phyloP scores from a whole-genome alignment of 2,329 filamentous ascomycete species.

The Fusarium burgessii region DNA sequence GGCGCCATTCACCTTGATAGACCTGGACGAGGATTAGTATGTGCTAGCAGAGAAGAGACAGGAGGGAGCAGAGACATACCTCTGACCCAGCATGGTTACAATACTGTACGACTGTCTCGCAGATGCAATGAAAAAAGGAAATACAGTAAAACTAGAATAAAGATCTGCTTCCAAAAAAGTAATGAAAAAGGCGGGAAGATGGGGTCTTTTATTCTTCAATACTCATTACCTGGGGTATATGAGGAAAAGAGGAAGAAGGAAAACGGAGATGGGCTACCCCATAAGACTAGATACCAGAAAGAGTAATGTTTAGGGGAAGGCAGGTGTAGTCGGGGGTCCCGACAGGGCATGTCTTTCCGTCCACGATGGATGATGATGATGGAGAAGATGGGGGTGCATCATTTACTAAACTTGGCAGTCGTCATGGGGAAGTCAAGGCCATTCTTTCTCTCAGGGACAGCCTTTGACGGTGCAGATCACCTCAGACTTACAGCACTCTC shows the following conservation, averaged over 20 bases:
- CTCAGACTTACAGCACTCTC: not conserved
- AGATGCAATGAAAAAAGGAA: conserved; percentile 10
- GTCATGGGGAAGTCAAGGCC: conserved; percentile 41
- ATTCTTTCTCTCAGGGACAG: not conserved
- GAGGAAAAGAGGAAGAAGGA: conserved; percentile 6
- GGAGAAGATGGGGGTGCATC: conserved; percentile 16
- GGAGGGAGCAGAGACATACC: conserved; percentile 22
- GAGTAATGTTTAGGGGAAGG: not conserved
- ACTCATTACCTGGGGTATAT: conserved; percentile 9
- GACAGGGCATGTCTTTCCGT: conserved; percentile 15
- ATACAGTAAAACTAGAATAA: conserved; percentile 17
- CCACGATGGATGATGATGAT: conserved; percentile 8
- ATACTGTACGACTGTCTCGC: conserved; percentile 27
- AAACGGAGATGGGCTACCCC: conserved; percentile 12
- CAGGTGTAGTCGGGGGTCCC: conserved; percentile 23
- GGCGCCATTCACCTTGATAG: conserved; percentile 58
- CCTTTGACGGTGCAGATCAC: conserved; percentile 22
- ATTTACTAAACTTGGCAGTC: conserved; percentile 46
- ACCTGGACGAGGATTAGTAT: conserved; percentile 45
- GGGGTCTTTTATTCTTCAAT: conserved; percentile 37
- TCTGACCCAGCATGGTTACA: conserved; percentile 41
- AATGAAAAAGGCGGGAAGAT: conserved; percentile 24
- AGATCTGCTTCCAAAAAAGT: conserved; percentile 15
- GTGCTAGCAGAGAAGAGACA: not conserved
- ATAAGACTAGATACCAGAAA: conserved; percentile 13